Evolutionary conservation across 331 rosid species (phyloP), one percentile per base, ranked within the genome.

Genomic region (Ulmus americana): DNA sequence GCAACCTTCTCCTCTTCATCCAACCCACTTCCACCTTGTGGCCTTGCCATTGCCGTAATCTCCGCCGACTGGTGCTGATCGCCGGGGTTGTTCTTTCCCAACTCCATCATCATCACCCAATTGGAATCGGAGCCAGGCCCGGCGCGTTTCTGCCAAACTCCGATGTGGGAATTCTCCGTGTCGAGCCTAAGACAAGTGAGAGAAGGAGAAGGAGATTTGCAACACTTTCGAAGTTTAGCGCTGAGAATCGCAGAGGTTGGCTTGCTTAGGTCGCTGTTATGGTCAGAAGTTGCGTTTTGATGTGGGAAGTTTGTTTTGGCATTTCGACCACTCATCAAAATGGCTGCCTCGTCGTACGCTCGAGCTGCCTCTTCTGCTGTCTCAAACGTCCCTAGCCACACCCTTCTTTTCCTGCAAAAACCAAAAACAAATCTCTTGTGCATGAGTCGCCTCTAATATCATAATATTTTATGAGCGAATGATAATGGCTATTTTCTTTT

Each of bases 291-390:
- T 8, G 52, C 22, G 70, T 51, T 12, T 56, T 9, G 51, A 84
- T 64, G 35, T 7, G 97, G 97, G 57, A 90, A 90, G 73, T 90
- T 90, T 39, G 90, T 90, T 66, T 90, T 90, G 70, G 97, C 97
- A 20, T 83, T 87, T 40, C 85, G 79, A 6, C 97, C 97, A 58
- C 83, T 85, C 88, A 90, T 81, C 77, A 85, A 67, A 64, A 87
- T 61, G 22, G 97, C 97, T 18, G 97, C 97, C 45, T 90, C 95
- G 52, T 90, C 95, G 68, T 90, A 90, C n/a, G 92, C 97, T 76
- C 85, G 69, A 0, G 95, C 97, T 52, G 97, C 97, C 18, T 85
- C 95, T 59, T 90, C 97, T 0, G 97, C 97, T 5, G 85, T 87
- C 39, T 85, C 92, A 69, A 77, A 87, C 53, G 97, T 90, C 60